Evolutionary conservation across 345 rosid genomes (phyloP), one percentile per base, ranked within the genome.

Genomic region (Arabis hirsuta): DNA sequence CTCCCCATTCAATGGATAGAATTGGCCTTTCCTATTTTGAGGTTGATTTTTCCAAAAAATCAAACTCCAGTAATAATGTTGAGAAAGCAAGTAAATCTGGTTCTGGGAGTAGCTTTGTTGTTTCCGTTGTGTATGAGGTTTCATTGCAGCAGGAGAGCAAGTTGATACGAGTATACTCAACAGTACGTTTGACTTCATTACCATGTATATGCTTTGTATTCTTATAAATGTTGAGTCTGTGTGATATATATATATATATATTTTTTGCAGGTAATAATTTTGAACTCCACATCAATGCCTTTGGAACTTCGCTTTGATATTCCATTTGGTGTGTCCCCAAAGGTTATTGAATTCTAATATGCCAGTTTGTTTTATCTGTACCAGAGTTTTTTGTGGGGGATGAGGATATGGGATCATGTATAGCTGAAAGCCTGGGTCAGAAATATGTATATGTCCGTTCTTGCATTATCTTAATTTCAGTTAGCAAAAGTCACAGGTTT

Each of bases 51-150:
- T 88, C 97, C 7, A 89, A 86, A 72, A 79, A 82, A 39, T 83
- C 81, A 38, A 83, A 78, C 7, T 58, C 69, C 62, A 62, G 69
- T 57, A 29, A 43, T 56, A 72, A 71, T 58, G 61, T 59, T 61
- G 84, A 80, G 70, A 86, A 82, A 66, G 76, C 69, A 67, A 78
- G 31, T 77, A 81, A 65, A 63, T 19, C 72, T 62, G 67, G 51
- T 73, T 62, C 69, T 3, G 75, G 71, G 24, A 76, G 67, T 73
- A 92, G 96, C 76, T 90, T 83, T 84, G 80, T 88, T 68, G 86
- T 86, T 57, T 97, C 98, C 54, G 97, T 93, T 74, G 90, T 93
- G 66, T 87, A 80, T 76, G 98, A 93, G 84, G 98, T 93, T 80
- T 90, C 96, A 39, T 72, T 89, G 72, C 87, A 85, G 79, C 96